Evolutionary conservation across 306 rosid species (phyloP), one percentile per base, ranked within the genome.

Genomic region (Echinosophora koreensis): DNA sequence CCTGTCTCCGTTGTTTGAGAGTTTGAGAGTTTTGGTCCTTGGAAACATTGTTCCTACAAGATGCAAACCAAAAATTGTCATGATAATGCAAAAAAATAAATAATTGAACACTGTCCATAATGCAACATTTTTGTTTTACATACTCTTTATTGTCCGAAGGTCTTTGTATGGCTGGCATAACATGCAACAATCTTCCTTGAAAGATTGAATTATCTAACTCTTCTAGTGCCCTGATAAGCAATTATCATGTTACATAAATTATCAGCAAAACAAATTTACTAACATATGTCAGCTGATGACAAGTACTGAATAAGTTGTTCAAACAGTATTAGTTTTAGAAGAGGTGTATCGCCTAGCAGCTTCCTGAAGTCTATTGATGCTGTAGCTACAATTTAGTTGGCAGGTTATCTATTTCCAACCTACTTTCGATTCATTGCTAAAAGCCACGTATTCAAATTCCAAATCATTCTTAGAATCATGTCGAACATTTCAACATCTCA

Each of bases 181-280:
- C 87, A 82, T 92, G 98, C 92, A 94, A 80, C 66, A 92, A 79
- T 82, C 99, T 85, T 79, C 98, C 98, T 86, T 92, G 98, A 77
- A 95, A 95, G 69, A 81, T 87, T 76, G 97, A 85, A 84, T 81
- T 80, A 76, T 92, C 97, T 17, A 90, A 83, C 84, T 87, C 91
- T 82, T 90, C 84, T 18, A 86, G 74, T 6, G 99, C 97, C 89
- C 98, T 87, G 80, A 51, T 46, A 72, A 69, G 30, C 35, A 84
- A 79, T 42, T 35, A 47, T 41, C 52, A 76, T 32, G 68, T 65
- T 52, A 68, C 0, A 14, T 58, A 51, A 78, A 47, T 37, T 61
- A 68, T 30, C 18, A 22, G 22, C 35, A 57, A 16, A 82, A 54
- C 3, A 66, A 66, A n/a, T 12, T 55, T 22, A 51, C 42, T 14